phyloP scores from a whole-genome alignment of 257 asterid species.

The Handroanthus guayacan region DNA sequence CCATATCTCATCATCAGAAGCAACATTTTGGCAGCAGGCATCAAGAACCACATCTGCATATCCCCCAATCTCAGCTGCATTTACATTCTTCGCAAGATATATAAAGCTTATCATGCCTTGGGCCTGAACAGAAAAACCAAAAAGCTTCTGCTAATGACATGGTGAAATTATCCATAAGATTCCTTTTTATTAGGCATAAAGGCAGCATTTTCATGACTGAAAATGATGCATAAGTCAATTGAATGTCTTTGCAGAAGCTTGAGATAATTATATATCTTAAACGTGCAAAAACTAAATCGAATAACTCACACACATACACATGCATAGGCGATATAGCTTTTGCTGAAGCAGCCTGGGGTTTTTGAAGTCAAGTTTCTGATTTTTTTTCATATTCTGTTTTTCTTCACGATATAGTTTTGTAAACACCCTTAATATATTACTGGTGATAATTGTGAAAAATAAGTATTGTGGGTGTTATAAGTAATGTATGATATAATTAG shows the following conservation, averaged over 20 bases:
- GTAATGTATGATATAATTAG: not conserved
- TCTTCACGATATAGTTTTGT: not conserved
- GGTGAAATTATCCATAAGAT: constrained; percentile 12
- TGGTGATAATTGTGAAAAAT: not conserved
- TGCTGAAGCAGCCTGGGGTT: not conserved
- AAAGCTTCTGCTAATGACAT: constrained; percentile 25
- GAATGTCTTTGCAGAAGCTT: constrained; percentile 13
- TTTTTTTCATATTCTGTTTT: constrained; percentile 13
- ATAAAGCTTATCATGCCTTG: constrained; percentile 93
- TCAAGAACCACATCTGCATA: constrained; percentile 87
- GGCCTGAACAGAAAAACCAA: constrained; percentile 54
- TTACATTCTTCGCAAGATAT: constrained; percentile 67
- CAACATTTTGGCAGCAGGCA: constrained; percentile 90
- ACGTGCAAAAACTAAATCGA: constrained; percentile 8
- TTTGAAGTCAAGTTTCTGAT: not conserved
- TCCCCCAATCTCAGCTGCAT: constrained; percentile 76
- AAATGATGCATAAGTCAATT: constrained; percentile 12
- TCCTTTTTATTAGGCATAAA: constrained; percentile 20
- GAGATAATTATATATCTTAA: not conserved
- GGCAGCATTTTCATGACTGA: not conserved
- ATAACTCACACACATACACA: not conserved
- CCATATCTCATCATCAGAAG: constrained; percentile 89
- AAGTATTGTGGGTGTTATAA: not conserved
- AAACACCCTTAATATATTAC: not conserved
- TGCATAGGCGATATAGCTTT: not conserved